Percentiles rank a stretch among this genome's conserved stretches.
Conservation (phyloP, 805 yeast genomes). For the Lachancea quebecensis region DNA sequence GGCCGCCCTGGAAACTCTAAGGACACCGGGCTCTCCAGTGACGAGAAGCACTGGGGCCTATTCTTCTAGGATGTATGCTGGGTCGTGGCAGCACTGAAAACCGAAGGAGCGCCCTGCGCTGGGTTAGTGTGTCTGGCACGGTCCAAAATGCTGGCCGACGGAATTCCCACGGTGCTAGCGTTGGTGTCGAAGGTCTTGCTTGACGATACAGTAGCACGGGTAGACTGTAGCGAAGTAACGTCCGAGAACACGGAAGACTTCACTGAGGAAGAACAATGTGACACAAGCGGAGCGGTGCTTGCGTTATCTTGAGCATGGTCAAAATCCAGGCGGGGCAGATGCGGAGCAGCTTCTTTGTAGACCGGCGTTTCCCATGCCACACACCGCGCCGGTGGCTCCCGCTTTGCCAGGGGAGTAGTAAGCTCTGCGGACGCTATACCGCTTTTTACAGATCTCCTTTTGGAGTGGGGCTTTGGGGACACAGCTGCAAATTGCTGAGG, state of each 20-base stretch:
- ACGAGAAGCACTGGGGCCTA: constrained; percentile 17
- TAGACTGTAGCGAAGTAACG: constrained; percentile 30
- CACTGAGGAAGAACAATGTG: constrained; percentile 26
- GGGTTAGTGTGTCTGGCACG: constrained; percentile 33
- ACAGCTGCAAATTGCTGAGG: background rate
- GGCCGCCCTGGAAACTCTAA: too few species aligned
- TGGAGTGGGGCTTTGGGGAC: background rate
- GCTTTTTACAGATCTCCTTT: background rate
- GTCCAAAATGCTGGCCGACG: constrained; percentile 68
- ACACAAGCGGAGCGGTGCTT: constrained; percentile 30
- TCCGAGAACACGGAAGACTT: constrained; percentile 35
- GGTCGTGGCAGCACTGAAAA: constrained; percentile 6
- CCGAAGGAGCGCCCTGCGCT: constrained; percentile 11
- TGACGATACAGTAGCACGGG: constrained; percentile 32
- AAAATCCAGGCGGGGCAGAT: background rate
- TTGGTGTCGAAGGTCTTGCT: constrained; percentile 42
- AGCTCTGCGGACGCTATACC: background rate
- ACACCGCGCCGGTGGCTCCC: background rate
- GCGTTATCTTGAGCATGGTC: constrained; percentile 18
- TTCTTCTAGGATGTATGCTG: constrained; percentile 15
- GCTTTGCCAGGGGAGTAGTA: background rate
- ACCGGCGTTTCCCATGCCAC: constrained; percentile 4
- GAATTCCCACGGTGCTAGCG: constrained; percentile 60
- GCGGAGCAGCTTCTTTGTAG: background rate
- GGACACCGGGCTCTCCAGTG: background rate